Evolutionary conservation across 2,329 filamentous ascomycete genomes (phyloP), one percentile per base, ranked within the genome.

Genomic region (Plectosphaerella plurivora): DNA sequence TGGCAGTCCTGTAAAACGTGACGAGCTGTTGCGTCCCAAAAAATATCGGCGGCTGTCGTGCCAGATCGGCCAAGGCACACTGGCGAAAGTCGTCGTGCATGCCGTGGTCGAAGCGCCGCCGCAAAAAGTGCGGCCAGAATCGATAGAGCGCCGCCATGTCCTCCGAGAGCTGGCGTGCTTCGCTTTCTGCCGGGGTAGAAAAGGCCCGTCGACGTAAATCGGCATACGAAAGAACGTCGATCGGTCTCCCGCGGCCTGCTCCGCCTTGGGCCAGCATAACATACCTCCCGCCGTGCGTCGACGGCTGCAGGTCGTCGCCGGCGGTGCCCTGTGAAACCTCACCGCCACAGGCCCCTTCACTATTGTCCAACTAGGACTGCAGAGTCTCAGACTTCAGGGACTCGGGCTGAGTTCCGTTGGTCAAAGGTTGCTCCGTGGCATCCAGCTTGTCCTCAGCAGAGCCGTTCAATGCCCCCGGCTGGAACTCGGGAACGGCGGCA

Each of bases 11-110:
- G 28, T 39, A 28, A n/a, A 47, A 41, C 20, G 4, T 18, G n/a
- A 8, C 41, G 2, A 16, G 10, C 9, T 16, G 41, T 36, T n/a
- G 44, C n/a, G 16, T 16, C 10, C 39, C 48, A 28, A 33, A 33
- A 8, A 14, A 12, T 12, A 44, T 44, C n/a, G 47, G 20, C 1
- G 47, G 47, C 15, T 41, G 47, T 18, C 36, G 47, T 16, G 20
- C 12, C 47, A 49, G 7, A 68, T 91, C 88, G 63, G 86, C 82
- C 55, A 86, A 71, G 51, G 88, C 87, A 65, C 81, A 76, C 61
- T 74, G 73, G 57, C 83, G 82, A 71, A 91, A 91, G 66, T 91
- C 87, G 64, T 82, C 74, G 71, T 91, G 91, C 82, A 92, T 88
- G 64, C 74, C 75, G 53, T 78, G 75, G 67, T 91, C 88, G 78